Evolutionary conservation across 768 basidiomycete species (phyloP), one percentile per base, ranked within the genome.

Genomic region (Coprinopsis sp.): DNA sequence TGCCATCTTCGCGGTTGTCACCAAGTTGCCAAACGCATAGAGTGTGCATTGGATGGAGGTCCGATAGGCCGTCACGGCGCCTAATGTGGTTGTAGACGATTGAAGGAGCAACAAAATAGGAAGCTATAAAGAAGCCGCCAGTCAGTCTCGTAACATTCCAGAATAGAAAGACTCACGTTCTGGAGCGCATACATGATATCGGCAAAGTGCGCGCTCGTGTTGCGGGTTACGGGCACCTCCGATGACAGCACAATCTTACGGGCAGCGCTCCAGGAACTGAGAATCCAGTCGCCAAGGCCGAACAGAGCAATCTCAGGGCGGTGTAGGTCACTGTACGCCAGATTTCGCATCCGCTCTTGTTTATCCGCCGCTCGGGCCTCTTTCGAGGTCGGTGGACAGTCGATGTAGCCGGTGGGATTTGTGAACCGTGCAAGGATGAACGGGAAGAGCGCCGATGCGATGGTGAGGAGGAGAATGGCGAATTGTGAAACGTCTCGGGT

Each of bases 271-370:
- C 91, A 94, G 6, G 80, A 78, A 46, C 78, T 73, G 48, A 93
- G 66, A 44, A 93, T 83, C 91, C 91, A 94, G 30, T 87, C 83
- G 10, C 81, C 83, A 13, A 94, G 73, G 3, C 87, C 87, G 61
- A 91, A 94, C 3, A 93, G 70, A 27, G 83, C 71, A 25, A 93
- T 76, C 61, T 94, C 91, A 13, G 84, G 81, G n/a, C 88, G 82
- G 61, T 87, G 81, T 0, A 67, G 58, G 30, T 89, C 89, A 57
- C 79, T 85, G 61, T 86, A 80, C 0, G 82, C 90, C 30, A 92
- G 67, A 55, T 75, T 79, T 6, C 86, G 80, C 73, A 91, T 78
- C 33, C 75, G 77, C 57, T 91, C 87, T 57, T 85, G 84, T 33
- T 79, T 79, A 42, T 85, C 82, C 21, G 79, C 77, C 2, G 82